Evolutionary conservation across 768 basidiomycete species (phyloP), one percentile per base, ranked within the genome.

Genomic region (Mycena leptocephala): DNA sequence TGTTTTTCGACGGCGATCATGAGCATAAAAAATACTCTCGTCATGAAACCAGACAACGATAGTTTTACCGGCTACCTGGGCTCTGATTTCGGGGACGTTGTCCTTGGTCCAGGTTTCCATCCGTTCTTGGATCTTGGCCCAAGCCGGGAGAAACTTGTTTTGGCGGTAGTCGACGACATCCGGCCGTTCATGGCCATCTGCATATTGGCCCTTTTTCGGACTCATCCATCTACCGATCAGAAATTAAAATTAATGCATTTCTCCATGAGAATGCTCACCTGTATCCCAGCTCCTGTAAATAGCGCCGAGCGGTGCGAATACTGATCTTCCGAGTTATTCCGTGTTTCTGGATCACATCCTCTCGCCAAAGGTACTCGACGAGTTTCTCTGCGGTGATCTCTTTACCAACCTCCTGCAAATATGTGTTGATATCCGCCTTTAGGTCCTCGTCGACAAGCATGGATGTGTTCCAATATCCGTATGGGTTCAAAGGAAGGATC

Each of bases 1-100:
- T 5, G 51, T 33, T 14, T 73, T 35, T 22, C 78, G 78, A 0
- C 76, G 59, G 0, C 80, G 72, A 75, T 86, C 84, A 79, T 87
- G 77, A 43, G 81, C 85, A 79, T 85, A 85, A 74, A 85, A 87
- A 6, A 78, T 85, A n/a, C 83, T 84, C 74, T 86, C 82, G 72
- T 85, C 80, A 72, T 85, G 81, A 48, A 63, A 78, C 80, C 79
- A 83, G 5, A 80, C 65, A 9, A 82, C 78, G 26, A 81, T 58
- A 16, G 22, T 67, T 6, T 72, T 71, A 26, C 46, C 69, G 9
- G 11, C 2, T 3, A 32, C 35, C 26, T 24, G 2, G 14, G 55
- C 59, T 10, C 48, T 55, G 8, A 22, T 26, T n/a, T 46, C 55
- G 1, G 24, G 59, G 3, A 58, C 28, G 41, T 72, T 72, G 3